Conservation (phyloP, 345 rosid genomes). For the Melastoma malabathricum region DNA sequence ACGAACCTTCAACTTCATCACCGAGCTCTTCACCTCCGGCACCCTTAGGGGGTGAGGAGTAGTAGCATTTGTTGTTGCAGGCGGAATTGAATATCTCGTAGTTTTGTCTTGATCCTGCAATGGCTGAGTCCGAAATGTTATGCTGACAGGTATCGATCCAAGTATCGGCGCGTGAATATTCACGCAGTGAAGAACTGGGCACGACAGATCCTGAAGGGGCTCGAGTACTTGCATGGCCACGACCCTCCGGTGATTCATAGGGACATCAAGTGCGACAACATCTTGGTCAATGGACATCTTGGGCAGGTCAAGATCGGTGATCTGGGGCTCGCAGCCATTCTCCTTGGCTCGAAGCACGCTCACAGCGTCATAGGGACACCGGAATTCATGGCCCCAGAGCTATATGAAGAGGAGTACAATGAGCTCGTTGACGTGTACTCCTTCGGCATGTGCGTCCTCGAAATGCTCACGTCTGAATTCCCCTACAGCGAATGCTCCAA, state of each 20-base stretch:
- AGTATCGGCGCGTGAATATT: constrained; percentile 48
- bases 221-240: constrained; percentile 55
- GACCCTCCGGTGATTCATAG: constrained; percentile 93
- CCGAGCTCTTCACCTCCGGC: constrained; percentile 92
- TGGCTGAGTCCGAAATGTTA: not conserved
- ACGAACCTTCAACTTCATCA: constrained; percentile 82
- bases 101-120: not conserved
- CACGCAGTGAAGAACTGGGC: constrained; percentile 82
- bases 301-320: constrained; percentile 94
- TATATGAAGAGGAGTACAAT: constrained; percentile 88
- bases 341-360: constrained; percentile 56
- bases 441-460: constrained; percentile 88
- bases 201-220: constrained; percentile 68
- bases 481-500: constrained; percentile 86
- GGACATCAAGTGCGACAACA: constrained; percentile 90
- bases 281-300: constrained; percentile 90
- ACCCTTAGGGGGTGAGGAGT: constrained; percentile 58
- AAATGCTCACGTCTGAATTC: constrained; percentile 83
- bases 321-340: constrained; percentile 81
- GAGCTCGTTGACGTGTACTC: constrained; percentile 88
- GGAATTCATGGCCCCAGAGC: constrained; percentile 97
- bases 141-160: constrained; percentile 49
- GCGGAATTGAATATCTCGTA: not conserved
- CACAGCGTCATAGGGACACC: constrained; percentile 97
- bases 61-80: not conserved